phyloP scores from a whole-genome alignment of 352 stramenopile genomes.

The Pythium brachiatum region DNA sequence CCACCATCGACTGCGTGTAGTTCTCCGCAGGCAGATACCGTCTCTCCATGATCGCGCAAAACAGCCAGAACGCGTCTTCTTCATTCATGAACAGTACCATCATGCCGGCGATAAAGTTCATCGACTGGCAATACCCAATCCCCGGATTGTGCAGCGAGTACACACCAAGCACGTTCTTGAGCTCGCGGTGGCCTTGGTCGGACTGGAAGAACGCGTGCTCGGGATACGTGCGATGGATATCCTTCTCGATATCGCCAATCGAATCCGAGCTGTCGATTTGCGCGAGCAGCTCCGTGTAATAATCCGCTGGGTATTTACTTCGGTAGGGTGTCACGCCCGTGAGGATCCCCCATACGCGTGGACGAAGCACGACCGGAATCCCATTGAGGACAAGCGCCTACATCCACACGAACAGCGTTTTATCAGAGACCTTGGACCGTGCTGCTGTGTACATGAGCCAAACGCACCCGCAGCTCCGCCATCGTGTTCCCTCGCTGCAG shows the following conservation, averaged over 20 bases:
- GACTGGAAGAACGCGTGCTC: conserved; percentile 60
- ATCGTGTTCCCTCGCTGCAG: conserved; percentile 11
- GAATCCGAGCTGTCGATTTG: conserved; percentile 28
- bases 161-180: conserved; percentile 50
- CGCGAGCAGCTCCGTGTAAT: conserved; percentile 33
- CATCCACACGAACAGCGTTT: neutral
- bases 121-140: conserved; percentile 72
- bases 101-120: conserved; percentile 78
- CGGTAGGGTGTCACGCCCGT: conserved; percentile 35
- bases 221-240: conserved; percentile 59
- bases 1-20: conserved; percentile 75
- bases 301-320: conserved; percentile 23
- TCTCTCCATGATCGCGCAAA: conserved; percentile 67
- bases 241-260: conserved; percentile 59
- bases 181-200: conserved; percentile 39
- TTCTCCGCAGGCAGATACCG: conserved; percentile 62
- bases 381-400: conserved; percentile 42
- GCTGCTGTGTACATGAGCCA: neutral
- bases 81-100: conserved; percentile 67
- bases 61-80: conserved; percentile 79
- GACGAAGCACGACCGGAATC: conserved; percentile 39
- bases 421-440: neutral
- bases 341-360: conserved; percentile 40
- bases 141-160: conserved; percentile 55
- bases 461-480: conserved; percentile 20